Evolutionary conservation across 768 basidiomycete genomes (phyloP).

Genomic region (Hirschioporus abietinus): DNA sequence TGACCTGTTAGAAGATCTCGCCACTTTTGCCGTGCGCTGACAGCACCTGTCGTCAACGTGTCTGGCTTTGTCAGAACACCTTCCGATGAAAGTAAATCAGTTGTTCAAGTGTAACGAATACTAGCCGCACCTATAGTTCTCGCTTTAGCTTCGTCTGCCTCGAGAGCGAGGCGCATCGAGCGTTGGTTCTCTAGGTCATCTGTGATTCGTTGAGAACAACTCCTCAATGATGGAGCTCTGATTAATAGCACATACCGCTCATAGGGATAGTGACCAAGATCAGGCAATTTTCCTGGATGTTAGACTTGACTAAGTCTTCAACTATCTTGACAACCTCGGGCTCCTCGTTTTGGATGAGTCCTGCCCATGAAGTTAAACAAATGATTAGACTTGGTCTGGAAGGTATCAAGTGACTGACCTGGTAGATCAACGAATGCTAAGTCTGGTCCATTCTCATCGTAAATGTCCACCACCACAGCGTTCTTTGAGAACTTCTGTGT

Average conservation of each 20-base stretch:
- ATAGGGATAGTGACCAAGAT: constrained; percentile 51
- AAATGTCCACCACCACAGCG: constrained; percentile 40
- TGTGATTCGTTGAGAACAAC: constrained; percentile 16
- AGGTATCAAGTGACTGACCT: constrained; percentile 27
- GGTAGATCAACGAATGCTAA: constrained; percentile 52
- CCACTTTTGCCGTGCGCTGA: constrained; percentile 39
- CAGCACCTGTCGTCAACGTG: constrained; percentile 38
- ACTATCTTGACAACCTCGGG: constrained; percentile 39
- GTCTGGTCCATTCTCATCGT: constrained; percentile 40
- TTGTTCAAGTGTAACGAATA: neutral
- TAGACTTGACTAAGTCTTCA: constrained; percentile 41
- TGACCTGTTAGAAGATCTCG: constrained; percentile 44
- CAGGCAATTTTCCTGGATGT: constrained; percentile 46
- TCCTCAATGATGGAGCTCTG: neutral
- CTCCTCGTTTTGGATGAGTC: constrained; percentile 46
- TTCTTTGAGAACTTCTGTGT: constrained; percentile 42
- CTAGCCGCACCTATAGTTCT: constrained; percentile 46
- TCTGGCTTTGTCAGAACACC: constrained; percentile 74
- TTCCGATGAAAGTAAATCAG: constrained; percentile 19
- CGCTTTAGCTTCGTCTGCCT: constrained; percentile 39
- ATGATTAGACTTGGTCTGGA: neutral
- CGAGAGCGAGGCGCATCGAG: constrained; percentile 41
- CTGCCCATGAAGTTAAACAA: constrained; percentile 20
- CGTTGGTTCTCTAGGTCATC: constrained; percentile 59
- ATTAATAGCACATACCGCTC: constrained; percentile 36